These are phyloP conservation scores for Leccinum barrowsii DNA, from an alignment of 768 basidiomycete species.

Conservation along the genomic window DNA sequence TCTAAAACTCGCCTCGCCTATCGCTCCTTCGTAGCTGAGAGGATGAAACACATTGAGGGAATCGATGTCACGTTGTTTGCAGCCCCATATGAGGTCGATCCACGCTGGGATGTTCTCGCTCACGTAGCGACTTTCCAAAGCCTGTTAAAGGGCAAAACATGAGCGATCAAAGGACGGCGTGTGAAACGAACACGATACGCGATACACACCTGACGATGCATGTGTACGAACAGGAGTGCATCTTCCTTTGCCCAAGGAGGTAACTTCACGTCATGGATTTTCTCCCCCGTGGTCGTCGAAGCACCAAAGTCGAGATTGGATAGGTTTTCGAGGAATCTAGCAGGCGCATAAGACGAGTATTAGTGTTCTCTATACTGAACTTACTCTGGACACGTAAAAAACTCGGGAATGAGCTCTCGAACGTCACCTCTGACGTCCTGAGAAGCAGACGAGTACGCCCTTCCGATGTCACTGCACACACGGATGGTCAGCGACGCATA, in stretches of 20 bases:
- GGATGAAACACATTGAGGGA: conserved; percentile 89
- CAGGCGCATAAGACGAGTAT: background rate
- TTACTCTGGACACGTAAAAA: conserved; percentile 81
- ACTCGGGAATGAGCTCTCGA: conserved; percentile 89
- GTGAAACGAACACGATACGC: background rate
- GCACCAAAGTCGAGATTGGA: conserved; percentile 77
- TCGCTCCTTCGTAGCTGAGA: conserved; percentile 87
- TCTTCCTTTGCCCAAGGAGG: conserved; percentile 89
- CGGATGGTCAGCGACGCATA: conserved; percentile 5
- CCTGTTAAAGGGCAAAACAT: conserved; percentile 39
- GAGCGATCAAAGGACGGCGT: background rate
- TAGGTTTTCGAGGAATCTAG: conserved; percentile 79
- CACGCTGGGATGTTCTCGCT: conserved; percentile 81
- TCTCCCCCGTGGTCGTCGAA: conserved; percentile 68
- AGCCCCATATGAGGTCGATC: conserved; percentile 95
- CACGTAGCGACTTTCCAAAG: conserved; percentile 83
- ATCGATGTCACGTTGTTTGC: conserved; percentile 73
- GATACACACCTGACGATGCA: conserved; percentile 66
- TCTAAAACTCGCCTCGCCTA: conserved; percentile 43
- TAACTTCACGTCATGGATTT: conserved; percentile 82
- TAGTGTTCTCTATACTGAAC: background rate
- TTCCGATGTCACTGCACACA: conserved; percentile 59
- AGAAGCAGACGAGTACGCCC: conserved; percentile 83
- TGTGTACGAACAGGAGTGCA: conserved; percentile 73
- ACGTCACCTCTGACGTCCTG: conserved; percentile 88